These are phyloP conservation scores for Tympanopsis confertula DNA, from an alignment of 2,329 filamentous ascomycete genomes.

Conservation along the genomic window DNA sequence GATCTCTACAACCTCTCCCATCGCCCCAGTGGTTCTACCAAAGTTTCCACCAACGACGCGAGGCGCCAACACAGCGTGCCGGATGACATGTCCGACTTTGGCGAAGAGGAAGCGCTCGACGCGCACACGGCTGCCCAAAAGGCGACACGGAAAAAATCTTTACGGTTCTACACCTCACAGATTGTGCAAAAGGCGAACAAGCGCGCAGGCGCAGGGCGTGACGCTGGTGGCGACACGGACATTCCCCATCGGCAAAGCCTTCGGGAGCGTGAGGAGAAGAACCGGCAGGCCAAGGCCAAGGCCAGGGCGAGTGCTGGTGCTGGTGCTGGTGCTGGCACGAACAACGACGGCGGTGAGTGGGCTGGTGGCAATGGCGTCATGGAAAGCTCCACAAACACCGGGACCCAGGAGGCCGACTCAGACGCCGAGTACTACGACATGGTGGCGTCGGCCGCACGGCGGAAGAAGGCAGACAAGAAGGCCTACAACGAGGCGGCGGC, in stretches of 20 bases:
- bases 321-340: slow-evolving; percentile 54
- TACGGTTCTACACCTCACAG: slow-evolving; percentile 96
- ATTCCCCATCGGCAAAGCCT: slow-evolving; percentile 82
- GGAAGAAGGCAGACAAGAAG: slow-evolving; percentile 64
- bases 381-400: slow-evolving; percentile 59
- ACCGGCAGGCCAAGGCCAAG: slow-evolving; percentile 81
- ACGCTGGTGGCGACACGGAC: slow-evolving; percentile 69
- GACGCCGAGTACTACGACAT: slow-evolving; percentile 83
- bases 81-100: slow-evolving; percentile 75
- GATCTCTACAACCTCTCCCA: slow-evolving; percentile 55
- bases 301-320: slow-evolving; percentile 60
- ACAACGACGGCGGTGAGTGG: slow-evolving; percentile 63
- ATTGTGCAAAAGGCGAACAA: slow-evolving; percentile 90
- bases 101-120: slow-evolving; percentile 74
- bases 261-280: slow-evolving; percentile 66
- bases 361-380: slow-evolving; percentile 50
- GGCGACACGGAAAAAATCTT: slow-evolving; percentile 75
- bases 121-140: slow-evolving; percentile 75
- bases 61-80: slow-evolving; percentile 14
- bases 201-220: slow-evolving; percentile 60
- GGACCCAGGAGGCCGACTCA: slow-evolving; percentile 27
- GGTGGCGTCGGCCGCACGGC: slow-evolving; percentile 57
- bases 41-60: slow-evolving; percentile 27
- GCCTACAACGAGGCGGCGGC: slow-evolving; percentile 41
- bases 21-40: slow-evolving; percentile 30